phyloP scores from a whole-genome alignment of 495 filamentous ascomycete genomes.

The Penicillium atrosanguineum region DNA sequence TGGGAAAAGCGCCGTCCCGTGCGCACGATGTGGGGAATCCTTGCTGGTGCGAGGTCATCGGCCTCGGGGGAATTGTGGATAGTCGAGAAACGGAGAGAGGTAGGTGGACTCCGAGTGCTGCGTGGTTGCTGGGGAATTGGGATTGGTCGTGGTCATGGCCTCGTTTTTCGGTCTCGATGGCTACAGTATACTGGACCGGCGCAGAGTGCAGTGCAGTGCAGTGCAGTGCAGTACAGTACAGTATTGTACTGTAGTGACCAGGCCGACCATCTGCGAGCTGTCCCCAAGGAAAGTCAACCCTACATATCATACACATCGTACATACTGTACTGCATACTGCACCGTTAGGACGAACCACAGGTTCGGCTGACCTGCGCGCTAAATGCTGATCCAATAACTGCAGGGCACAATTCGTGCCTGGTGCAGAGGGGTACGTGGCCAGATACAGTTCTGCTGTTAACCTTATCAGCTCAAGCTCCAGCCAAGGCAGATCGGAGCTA shows the following conservation, averaged over 20 bases:
- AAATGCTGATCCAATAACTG: background rate
- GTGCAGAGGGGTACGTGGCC: background rate
- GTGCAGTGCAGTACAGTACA: background rate
- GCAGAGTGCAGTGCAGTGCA: background rate
- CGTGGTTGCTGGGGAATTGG: background rate
- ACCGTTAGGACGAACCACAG: background rate
- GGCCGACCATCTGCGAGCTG: background rate
- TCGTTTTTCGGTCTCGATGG: background rate
- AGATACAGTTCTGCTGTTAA: background rate
- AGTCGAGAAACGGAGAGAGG: background rate
- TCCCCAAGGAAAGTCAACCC: background rate
- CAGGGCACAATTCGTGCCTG: background rate
- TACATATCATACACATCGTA: background rate
- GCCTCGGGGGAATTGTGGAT: slow-evolving; percentile 17
- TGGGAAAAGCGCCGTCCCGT: slow-evolving; percentile 6
- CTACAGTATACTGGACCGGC: background rate
- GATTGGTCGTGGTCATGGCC: background rate
- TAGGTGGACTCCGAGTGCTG: background rate
- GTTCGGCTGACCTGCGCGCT: no score
- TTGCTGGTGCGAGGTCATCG: background rate
- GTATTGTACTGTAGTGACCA: background rate
- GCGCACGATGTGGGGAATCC: slow-evolving; percentile 17
- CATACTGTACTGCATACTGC: background rate
- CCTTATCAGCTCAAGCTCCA: background rate
- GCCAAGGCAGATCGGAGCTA: background rate